phyloP scores from a whole-genome alignment of 2,329 filamentous ascomycete genomes.

The Aspergillus glaucus region DNA sequence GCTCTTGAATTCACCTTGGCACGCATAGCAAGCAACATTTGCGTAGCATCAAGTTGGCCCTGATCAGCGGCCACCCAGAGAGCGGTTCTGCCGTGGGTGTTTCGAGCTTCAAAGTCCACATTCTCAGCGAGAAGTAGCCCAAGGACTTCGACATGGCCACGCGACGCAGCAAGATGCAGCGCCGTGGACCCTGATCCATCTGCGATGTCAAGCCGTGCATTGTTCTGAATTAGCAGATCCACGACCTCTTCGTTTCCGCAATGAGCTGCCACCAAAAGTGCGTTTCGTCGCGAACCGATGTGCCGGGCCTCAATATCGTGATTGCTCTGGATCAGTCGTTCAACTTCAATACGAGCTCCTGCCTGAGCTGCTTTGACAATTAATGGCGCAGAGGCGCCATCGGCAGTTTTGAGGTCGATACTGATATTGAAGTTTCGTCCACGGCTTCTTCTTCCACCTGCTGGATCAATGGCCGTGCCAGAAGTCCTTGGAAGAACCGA shows the following conservation, averaged over 20 bases:
- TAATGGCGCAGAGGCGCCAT: conserved; percentile 23
- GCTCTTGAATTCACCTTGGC: conserved; percentile 32
- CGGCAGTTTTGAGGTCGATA: conserved; percentile 27
- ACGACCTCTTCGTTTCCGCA: conserved; percentile 33
- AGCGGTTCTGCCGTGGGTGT: conserved; percentile 27
- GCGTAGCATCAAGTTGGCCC: conserved; percentile 27
- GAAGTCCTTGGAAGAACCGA: background rate
- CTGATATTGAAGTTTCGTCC: conserved; percentile 26
- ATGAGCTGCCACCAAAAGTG: conserved; percentile 34
- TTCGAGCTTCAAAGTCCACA: conserved; percentile 24
- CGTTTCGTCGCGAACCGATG: conserved; percentile 26
- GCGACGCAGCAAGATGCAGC: conserved; percentile 27
- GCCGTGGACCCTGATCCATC: conserved; percentile 27
- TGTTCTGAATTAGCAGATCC: conserved; percentile 24
- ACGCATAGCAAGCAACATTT: conserved; percentile 23
- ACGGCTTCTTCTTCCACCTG: conserved; percentile 7
- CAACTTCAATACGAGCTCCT: conserved; percentile 28
- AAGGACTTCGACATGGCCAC: conserved; percentile 25
- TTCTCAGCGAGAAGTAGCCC: conserved; percentile 22
- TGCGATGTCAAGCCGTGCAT: conserved; percentile 22
- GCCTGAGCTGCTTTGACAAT: conserved; percentile 33
- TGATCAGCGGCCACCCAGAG: conserved; percentile 31
- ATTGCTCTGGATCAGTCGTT: conserved; percentile 26
- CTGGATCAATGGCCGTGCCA: background rate
- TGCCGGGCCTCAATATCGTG: conserved; percentile 27